phyloP scores from a whole-genome alignment of 176 grass and related monocot species.

The Ensete ventricosum region DNA sequence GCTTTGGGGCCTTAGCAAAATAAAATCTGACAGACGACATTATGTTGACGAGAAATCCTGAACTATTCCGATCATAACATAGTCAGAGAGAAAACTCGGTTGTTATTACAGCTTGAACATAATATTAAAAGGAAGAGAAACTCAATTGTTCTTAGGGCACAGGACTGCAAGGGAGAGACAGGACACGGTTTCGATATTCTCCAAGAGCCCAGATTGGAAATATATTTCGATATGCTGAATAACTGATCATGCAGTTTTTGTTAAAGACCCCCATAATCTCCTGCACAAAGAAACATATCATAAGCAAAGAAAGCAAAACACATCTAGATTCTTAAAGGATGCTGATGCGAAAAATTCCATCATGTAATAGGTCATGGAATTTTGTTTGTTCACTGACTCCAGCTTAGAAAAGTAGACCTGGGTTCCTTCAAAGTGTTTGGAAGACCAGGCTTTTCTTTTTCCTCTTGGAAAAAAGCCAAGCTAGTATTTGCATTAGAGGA shows the following conservation, averaged over 20 bases:
- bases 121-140: background rate
- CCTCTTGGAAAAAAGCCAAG: too few relatives aligned
- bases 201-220: slow-evolving; percentile 88
- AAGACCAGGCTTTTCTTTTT: too few relatives aligned
- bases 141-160: background rate
- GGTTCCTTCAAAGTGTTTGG: too few relatives aligned
- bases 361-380: too few relatives aligned
- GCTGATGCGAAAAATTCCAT: too few relatives aligned
- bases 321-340: too few relatives aligned
- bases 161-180: slow-evolving; percentile 26
- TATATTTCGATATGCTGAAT: slow-evolving; percentile 58
- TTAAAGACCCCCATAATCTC: slow-evolving; percentile 86
- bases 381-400: background rate
- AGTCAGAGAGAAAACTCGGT: background rate
- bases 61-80: background rate
- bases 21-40: too few relatives aligned
- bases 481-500: too few relatives aligned
- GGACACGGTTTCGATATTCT: slow-evolving; percentile 42
- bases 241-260: slow-evolving; percentile 77
- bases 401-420: background rate
- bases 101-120: too few relatives aligned
- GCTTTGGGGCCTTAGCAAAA: too few relatives aligned
- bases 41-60: background rate
- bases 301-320: background rate
- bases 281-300: slow-evolving; percentile 19